These are phyloP conservation scores for Leucocoprinus sp. DNA, from an alignment of 768 basidiomycete genomes.

Conservation along the genomic window DNA sequence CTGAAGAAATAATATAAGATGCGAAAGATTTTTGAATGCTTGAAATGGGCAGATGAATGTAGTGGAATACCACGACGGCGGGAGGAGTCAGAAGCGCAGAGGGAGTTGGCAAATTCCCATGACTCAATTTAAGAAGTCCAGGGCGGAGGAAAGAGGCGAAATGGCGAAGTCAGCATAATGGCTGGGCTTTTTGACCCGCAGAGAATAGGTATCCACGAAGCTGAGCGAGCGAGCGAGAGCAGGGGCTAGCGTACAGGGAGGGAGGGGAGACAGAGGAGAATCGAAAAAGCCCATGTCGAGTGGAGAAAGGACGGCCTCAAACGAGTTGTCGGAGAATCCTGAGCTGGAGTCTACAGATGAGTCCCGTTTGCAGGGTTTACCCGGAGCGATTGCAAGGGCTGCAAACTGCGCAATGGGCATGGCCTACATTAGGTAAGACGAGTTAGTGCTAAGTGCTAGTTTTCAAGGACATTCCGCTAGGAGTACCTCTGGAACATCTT, in stretches of 20 bases:
- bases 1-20: slow-evolving; percentile 15
- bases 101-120: slow-evolving; percentile 4
- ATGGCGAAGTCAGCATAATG: slow-evolving; percentile 30
- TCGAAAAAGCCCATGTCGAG: slow-evolving; percentile 30
- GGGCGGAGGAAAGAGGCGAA: slow-evolving; percentile 38
- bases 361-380: slow-evolving; percentile 40
- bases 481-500: slow-evolving; percentile 5
- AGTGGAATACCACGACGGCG: background rate
- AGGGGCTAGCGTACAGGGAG: slow-evolving; percentile 23
- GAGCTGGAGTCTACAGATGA: slow-evolving; percentile 56
- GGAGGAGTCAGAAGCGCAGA: slow-evolving; percentile 7
- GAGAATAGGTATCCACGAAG: slow-evolving; percentile 29
- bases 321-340: slow-evolving; percentile 29
- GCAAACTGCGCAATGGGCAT: slow-evolving; percentile 40
- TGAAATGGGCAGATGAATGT: background rate
- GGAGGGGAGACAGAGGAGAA: slow-evolving; percentile 21
- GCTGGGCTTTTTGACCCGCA: slow-evolving; percentile 24
- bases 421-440: slow-evolving; percentile 18
- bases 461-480: background rate
- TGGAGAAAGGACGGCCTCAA: slow-evolving; percentile 32
- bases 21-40: slow-evolving; percentile 2
- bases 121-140: slow-evolving; percentile 40
- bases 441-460: slow-evolving; percentile 14
- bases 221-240: slow-evolving; percentile 36
- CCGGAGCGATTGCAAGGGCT: slow-evolving; percentile 47